Evolutionary conservation across 495 filamentous ascomycete species (phyloP).

Genomic region (Venustampulla echinocandica): DNA sequence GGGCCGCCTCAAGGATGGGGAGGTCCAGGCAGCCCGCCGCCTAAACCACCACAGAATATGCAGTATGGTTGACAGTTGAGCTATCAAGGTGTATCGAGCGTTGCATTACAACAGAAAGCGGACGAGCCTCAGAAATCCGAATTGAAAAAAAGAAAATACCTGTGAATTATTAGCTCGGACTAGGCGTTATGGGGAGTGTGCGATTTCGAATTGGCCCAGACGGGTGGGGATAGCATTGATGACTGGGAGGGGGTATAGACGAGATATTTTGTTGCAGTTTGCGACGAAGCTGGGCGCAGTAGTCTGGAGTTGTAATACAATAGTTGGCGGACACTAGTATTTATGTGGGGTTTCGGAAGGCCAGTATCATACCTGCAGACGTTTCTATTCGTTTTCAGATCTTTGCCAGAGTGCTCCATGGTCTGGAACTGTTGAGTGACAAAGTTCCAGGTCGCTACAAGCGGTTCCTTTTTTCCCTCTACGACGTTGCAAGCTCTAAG

Average conservation of each 20-base stretch:
- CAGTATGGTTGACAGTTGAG: conserved; percentile 17
- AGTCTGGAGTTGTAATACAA: not conserved
- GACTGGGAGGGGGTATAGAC: not conserved
- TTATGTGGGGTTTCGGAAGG: not conserved
- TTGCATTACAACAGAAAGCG: too few relatives aligned
- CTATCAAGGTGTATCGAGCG: not conserved
- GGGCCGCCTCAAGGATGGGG: conserved; percentile 18
- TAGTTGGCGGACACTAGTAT: not conserved
- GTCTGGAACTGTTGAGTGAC: too few relatives aligned
- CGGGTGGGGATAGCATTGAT: not conserved
- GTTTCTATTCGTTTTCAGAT: not conserved
- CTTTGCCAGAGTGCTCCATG: too few relatives aligned
- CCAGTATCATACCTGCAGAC: not conserved
- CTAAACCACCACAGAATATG: conserved; percentile 20
- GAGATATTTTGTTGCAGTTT: not conserved
- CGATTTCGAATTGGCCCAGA: not conserved
- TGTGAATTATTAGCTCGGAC: too few relatives aligned
- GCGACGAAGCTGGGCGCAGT: not conserved
- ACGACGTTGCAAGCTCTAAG: too few relatives aligned
- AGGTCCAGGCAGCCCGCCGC: conserved; percentile 6
- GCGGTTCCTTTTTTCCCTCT: too few relatives aligned
- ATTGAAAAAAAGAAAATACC: too few relatives aligned
- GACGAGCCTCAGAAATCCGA: too few relatives aligned
- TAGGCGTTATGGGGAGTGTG: not conserved
- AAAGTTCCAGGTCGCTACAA: too few relatives aligned